Evolutionary conservation across 139 green algal species (phyloP).

Genomic region (Coelastrella sp.): DNA sequence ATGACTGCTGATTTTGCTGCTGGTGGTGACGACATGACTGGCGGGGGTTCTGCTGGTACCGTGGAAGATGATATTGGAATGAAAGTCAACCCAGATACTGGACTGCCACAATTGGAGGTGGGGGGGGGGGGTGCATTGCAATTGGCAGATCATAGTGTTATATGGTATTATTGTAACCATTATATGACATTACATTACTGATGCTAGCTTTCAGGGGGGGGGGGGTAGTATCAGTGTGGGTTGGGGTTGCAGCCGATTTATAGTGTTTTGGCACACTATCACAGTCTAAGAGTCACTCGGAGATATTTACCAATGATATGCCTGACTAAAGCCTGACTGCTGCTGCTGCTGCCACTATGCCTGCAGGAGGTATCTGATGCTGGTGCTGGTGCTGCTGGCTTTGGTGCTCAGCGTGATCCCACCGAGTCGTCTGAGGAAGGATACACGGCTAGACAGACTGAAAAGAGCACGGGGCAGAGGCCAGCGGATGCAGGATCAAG

Average conservation of each 20-base stretch:
- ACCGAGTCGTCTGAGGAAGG: not conserved
- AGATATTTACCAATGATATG: no score
- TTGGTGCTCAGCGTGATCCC: slow-evolving; percentile 18
- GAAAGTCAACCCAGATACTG: slow-evolving; percentile 21
- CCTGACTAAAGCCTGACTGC: not conserved
- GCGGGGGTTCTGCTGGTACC: not conserved
- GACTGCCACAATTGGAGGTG: slow-evolving; percentile 1
- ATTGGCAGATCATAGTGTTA: not conserved
- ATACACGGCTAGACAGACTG: not conserved
- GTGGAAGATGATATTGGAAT: slow-evolving; percentile 4
- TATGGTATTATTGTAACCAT: not conserved
- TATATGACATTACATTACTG: no score
- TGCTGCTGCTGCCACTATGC: not conserved
- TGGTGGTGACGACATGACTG: slow-evolving; percentile 35
- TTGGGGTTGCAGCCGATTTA: not conserved
- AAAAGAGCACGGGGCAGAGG: not conserved
- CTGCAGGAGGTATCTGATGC: slow-evolving; percentile 9
- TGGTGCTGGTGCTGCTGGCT: not conserved
- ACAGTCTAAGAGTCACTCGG: no score
- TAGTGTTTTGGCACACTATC: not conserved
- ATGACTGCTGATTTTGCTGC: slow-evolving; percentile 40
- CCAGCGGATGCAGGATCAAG: not conserved
- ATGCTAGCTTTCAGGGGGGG: no score
- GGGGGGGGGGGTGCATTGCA: not conserved
- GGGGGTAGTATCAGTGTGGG: no score